Evolutionary conservation across 2,329 filamentous ascomycete genomes (phyloP).

Genomic region (Didymella arachidicola): DNA sequence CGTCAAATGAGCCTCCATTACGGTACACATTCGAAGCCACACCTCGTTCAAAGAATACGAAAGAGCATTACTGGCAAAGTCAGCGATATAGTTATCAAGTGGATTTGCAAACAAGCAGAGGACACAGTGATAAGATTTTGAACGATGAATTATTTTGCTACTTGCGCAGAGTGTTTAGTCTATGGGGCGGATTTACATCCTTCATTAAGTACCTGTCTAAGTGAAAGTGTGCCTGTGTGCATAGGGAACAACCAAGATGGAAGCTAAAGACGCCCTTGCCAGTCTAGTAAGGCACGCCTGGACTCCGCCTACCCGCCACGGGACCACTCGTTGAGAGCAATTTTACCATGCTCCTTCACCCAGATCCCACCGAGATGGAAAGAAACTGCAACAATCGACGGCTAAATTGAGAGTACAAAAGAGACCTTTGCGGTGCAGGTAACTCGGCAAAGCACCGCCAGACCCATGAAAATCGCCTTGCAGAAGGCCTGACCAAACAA

Average conservation of each 20-base stretch:
- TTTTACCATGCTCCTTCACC: slow-evolving; percentile 21
- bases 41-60: neutral
- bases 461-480: slow-evolving; percentile 37
- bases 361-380: slow-evolving; percentile 28
- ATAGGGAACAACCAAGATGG: slow-evolving; percentile 34
- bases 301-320: slow-evolving; percentile 37
- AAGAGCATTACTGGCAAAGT: neutral
- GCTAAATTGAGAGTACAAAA: slow-evolving; percentile 34
- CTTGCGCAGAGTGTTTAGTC: slow-evolving; percentile 46
- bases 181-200: slow-evolving; percentile 49
- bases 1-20: neutral
- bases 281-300: slow-evolving; percentile 45
- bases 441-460: slow-evolving; percentile 23
- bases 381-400: slow-evolving; percentile 40
- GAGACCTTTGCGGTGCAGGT: slow-evolving; percentile 26
- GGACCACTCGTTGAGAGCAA: slow-evolving; percentile 19
- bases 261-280: slow-evolving; percentile 43
- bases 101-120: neutral
- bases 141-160: slow-evolving; percentile 36
- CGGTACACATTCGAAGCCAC: neutral
- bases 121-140: neutral
- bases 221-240: slow-evolving; percentile 40
- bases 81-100: accelerated
- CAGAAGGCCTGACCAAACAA: slow-evolving; percentile 34
- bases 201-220: slow-evolving; percentile 54